Base-by-base conservation (phyloP, 176 grass and related monocot species). In the Phoenix roebelenii region DNA sequence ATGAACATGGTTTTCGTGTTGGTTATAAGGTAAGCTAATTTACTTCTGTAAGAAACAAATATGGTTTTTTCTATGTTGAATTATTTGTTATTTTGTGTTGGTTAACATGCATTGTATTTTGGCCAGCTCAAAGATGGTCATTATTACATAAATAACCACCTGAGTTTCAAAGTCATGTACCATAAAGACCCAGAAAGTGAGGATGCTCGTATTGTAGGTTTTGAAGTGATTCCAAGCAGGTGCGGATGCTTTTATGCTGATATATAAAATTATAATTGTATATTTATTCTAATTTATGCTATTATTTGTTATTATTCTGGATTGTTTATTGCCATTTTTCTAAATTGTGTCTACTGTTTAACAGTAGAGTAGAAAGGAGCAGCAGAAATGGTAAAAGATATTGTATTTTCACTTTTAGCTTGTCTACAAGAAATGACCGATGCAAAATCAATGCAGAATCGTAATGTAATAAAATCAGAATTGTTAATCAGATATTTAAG, bases 221-320 rank as follows among this genome's bases (percentile, higher is more conserved):
- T 90, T 59, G 82, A 90, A 74, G 87, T 85, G 52, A 85, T 82
- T 74, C 87, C 87, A 63, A 90, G 87, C 79, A 90, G 87, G 87
- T 73, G 54, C 4, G 20, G 35, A 28, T 71, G 17, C 35, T 12
- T 35, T 59, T 89, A 61, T 71, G 23, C 10, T 29, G 24, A 60
- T 52, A 39, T 52, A 65, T 20, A 52, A 24, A 6, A 52, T 25
- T 15, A 23, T 22, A 24, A 25, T 51, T 64, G 50, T 12, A 60
- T 50, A 26, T 24, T 15, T 14, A 50, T 61, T 30, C 18, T 50
- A 39, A 23, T 55, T 67, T 59, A 28, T 50, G 57, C 16, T 51
- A 56, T 56, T 18, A 6, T 22, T 23, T 22, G 3, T 56, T 18
- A 20, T 56, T 22, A 56, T 20, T 20, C 22, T 56, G n/a, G 54